Percentiles rank a stretch among this genome's conserved stretches.
Conservation (phyloP, 371 early-diverging fungal genomes). For the Mortierella sp. region DNA sequence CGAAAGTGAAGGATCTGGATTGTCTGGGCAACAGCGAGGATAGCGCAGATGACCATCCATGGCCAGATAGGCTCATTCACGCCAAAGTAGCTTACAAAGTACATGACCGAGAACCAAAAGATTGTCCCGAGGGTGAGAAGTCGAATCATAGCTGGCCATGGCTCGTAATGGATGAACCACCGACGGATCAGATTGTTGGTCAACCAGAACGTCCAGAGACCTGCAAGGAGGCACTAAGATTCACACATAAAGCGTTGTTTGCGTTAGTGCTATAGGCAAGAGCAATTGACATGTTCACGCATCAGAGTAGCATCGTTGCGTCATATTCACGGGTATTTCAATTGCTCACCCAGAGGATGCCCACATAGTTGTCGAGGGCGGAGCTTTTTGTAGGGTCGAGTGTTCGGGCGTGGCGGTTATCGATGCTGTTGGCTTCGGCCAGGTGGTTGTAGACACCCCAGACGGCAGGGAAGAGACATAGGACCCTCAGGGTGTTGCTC, state of each 20-base stretch:
- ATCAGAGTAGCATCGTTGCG: neutral
- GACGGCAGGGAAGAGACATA: constrained; percentile 53
- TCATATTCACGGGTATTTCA: neutral
- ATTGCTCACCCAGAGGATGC: constrained; percentile 64
- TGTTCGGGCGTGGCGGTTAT: constrained; percentile 61
- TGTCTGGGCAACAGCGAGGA: constrained; percentile 59
- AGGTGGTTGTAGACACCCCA: constrained; percentile 58
- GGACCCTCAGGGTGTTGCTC: constrained; percentile 18
- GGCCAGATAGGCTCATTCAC: constrained; percentile 60
- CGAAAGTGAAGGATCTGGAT: constrained; percentile 60
- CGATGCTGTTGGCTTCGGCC: constrained; percentile 46
- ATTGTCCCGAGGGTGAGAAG: constrained; percentile 61
- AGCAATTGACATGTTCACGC: neutral
- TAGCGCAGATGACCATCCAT: constrained; percentile 61
- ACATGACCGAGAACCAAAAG: constrained; percentile 60
- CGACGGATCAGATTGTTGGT: constrained; percentile 66
- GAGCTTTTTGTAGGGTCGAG: constrained; percentile 59
- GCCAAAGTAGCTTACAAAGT: constrained; percentile 56
- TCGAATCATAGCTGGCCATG: constrained; percentile 64
- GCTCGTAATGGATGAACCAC: constrained; percentile 70
- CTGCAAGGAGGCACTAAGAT: constrained; percentile 60
- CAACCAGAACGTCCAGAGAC: constrained; percentile 69
- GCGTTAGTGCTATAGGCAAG: neutral
- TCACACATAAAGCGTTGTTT: neutral
- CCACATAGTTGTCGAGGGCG: constrained; percentile 63